These are phyloP conservation scores for Rubia yunnanensis DNA, from an alignment of 257 asterid genomes.

Conservation along the genomic window DNA sequence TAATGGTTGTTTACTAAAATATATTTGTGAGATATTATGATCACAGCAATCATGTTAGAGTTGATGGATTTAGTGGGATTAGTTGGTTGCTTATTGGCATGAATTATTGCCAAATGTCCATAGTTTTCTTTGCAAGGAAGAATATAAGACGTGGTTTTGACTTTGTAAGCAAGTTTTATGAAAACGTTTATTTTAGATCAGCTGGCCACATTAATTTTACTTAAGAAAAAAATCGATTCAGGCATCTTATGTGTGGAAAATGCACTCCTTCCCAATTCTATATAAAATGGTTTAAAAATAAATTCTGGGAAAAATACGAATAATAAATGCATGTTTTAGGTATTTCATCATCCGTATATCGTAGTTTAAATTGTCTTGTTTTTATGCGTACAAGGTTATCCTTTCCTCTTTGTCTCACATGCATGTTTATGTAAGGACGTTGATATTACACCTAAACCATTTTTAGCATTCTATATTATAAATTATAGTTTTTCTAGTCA, in stretches of 20 bases:
- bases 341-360: background rate
- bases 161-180: too few species aligned
- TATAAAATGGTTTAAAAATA: background rate
- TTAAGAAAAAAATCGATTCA: too few species aligned
- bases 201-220: too few species aligned
- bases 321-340: background rate
- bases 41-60: background rate
- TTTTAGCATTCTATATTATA: background rate
- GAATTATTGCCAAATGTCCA: background rate
- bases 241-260: too few species aligned
- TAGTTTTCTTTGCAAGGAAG: background rate
- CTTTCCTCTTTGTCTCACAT: background rate
- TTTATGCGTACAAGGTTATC: background rate
- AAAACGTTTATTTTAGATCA: too few species aligned
- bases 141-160: too few species aligned
- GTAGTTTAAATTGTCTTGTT: background rate
- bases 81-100: background rate
- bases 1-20: too few species aligned
- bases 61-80: background rate
- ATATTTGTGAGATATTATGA: too few species aligned
- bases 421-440: background rate
- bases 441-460: background rate
- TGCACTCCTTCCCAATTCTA: too few species aligned
- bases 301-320: background rate
- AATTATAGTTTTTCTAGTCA: background rate